Evolutionary conservation across 495 filamentous ascomycete genomes (phyloP).

Genomic region (Penicillium cataractarum): DNA sequence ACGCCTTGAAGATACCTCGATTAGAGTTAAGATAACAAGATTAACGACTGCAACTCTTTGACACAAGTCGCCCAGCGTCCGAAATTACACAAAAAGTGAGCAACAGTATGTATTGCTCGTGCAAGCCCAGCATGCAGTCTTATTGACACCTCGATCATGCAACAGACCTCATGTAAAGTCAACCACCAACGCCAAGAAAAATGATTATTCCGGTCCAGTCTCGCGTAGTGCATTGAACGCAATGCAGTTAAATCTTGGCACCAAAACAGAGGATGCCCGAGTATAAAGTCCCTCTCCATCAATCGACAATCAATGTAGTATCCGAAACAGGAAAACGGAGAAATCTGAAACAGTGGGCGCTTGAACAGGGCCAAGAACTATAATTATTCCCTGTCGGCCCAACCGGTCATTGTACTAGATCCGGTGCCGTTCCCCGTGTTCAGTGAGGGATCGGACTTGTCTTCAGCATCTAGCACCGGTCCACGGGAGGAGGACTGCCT

Average conservation of each 20-base stretch:
- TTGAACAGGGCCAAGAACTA: neutral
- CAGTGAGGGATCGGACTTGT: neutral
- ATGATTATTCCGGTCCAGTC: neutral
- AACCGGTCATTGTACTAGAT: neutral
- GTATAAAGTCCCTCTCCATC: neutral
- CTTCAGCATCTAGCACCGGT: neutral
- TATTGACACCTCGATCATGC: neutral
- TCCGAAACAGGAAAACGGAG: neutral
- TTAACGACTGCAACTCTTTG: neutral
- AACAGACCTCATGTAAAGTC: neutral
- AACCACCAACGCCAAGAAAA: neutral
- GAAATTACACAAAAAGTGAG: neutral
- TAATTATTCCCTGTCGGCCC: neutral
- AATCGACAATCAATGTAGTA: neutral
- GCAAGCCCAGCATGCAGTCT: neutral
- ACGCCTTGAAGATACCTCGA: neutral
- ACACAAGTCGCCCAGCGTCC: neutral
- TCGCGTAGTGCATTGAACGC: neutral
- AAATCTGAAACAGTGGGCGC: neutral
- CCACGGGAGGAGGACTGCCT: neutral
- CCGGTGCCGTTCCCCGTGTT: neutral
- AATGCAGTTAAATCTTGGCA: neutral
- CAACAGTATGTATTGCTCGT: neutral
- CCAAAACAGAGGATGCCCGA: neutral
- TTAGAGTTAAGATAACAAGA: neutral